These are phyloP conservation scores for Lojkania enalia DNA, from an alignment of 2,329 filamentous ascomycete species.

Conservation along the genomic window DNA sequence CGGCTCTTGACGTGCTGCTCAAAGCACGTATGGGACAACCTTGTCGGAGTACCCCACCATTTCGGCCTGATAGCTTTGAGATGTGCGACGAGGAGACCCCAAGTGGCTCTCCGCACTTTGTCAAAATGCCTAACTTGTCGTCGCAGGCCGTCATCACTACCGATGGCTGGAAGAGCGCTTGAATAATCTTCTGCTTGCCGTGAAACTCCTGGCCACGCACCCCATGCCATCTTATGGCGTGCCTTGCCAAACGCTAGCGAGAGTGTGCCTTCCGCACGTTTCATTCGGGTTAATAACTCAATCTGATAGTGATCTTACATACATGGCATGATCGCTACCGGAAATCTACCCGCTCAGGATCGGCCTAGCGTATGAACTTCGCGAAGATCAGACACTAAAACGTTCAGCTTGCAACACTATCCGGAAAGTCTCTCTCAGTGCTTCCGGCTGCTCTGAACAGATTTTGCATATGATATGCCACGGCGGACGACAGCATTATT, in stretches of 20 bases:
- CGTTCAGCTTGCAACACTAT: not conserved
- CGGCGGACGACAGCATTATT: not conserved
- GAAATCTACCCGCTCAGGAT: slow-evolving; percentile 27
- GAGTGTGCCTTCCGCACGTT: not conserved
- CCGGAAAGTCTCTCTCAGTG: not conserved
- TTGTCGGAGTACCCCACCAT: not conserved
- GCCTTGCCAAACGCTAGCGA: too few species aligned
- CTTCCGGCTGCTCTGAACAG: not conserved
- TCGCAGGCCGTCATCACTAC: too few species aligned
- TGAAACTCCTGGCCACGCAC: too few species aligned
- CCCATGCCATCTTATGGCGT: too few species aligned
- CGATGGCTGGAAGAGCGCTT: too few species aligned
- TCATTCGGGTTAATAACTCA: slow-evolving; percentile 9
- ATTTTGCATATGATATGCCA: not conserved
- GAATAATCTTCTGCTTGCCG: too few species aligned
- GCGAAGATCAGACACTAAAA: slow-evolving; percentile 7
- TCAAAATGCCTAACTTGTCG: too few species aligned
- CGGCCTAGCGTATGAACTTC: slow-evolving; percentile 10
- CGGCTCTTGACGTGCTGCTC: slow-evolving; percentile 8
- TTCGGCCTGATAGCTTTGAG: too few species aligned
- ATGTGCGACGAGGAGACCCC: too few species aligned
- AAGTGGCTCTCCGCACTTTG: too few species aligned
- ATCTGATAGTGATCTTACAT: slow-evolving; percentile 17
- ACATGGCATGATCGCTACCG: slow-evolving; percentile 20
- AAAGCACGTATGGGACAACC: not conserved